These are phyloP conservation scores for Hypoxylon subgilvum DNA, from an alignment of 495 filamentous ascomycete species.

Conservation along the genomic window DNA sequence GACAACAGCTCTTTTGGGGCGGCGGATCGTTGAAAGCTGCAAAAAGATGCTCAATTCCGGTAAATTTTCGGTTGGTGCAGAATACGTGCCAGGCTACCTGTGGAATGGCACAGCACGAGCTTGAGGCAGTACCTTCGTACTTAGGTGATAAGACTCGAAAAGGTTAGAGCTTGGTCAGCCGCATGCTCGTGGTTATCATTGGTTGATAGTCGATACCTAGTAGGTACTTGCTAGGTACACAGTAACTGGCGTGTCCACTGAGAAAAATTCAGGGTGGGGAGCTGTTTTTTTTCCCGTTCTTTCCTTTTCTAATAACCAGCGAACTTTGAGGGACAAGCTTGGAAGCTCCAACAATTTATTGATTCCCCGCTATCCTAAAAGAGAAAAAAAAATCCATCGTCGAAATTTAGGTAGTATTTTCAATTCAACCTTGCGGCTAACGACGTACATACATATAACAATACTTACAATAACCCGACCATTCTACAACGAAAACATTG, in stretches of 20 bases:
- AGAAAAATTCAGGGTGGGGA: slow-evolving; percentile 17
- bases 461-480: not conserved
- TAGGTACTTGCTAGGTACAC: not conserved
- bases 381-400: slow-evolving; percentile 16
- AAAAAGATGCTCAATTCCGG: slow-evolving; percentile 48
- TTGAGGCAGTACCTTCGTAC: too few relatives aligned
- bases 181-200: slow-evolving; percentile 14
- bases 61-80: slow-evolving; percentile 43
- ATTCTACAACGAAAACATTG: not conserved
- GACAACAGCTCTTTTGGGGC: slow-evolving; percentile 39
- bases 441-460: slow-evolving; percentile 21
- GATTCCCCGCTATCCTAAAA: slow-evolving; percentile 38
- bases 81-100: too few relatives aligned
- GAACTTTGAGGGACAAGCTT: not conserved
- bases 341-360: slow-evolving; percentile 23
- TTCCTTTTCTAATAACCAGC: not conserved
- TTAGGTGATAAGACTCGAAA: slow-evolving; percentile 22
- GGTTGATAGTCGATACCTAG: not conserved
- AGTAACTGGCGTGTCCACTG: too few relatives aligned
- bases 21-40: slow-evolving; percentile 35
- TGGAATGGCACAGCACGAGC: too few relatives aligned
- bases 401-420: too few relatives aligned
- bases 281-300: too few relatives aligned
- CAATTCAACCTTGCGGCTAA: too few relatives aligned
- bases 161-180: slow-evolving; percentile 35